Evolutionary conservation across 148 eudicot genomes (phyloP).

Genomic region (Mesembryanthemum crystallinum): DNA sequence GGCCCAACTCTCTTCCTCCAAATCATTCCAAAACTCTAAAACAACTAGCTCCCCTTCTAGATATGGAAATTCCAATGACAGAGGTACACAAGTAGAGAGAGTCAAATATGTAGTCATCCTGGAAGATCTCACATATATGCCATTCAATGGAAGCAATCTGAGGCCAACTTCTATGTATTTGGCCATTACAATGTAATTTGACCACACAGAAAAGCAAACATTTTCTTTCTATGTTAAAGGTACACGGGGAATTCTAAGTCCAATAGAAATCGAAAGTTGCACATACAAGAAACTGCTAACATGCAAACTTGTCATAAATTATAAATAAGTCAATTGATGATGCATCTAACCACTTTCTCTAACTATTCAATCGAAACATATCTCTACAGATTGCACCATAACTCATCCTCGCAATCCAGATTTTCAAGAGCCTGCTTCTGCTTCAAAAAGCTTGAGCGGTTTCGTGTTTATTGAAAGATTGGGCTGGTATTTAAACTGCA

Average conservation of each 20-base stretch:
- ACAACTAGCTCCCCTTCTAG: too few relatives aligned
- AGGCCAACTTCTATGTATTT: background rate
- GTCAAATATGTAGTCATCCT: too few relatives aligned
- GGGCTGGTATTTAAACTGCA: slow-evolving; percentile 10
- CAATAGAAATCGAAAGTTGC: background rate
- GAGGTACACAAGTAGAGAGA: too few relatives aligned
- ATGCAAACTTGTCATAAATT: too few relatives aligned
- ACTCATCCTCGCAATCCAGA: slow-evolving; percentile 30
- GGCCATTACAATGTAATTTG: background rate
- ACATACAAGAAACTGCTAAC: background rate
- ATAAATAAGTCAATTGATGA: too few relatives aligned
- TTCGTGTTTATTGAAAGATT: slow-evolving; percentile 11
- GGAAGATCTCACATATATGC: background rate
- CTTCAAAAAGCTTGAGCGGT: slow-evolving; percentile 1
- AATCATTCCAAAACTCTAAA: too few relatives aligned
- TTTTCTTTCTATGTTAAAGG: background rate
- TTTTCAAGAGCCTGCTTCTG: slow-evolving; percentile 15
- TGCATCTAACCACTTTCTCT: background rate
- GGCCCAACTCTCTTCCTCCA: too few relatives aligned
- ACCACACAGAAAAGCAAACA: too few relatives aligned
- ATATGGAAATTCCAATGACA: too few relatives aligned
- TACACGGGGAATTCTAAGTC: background rate
- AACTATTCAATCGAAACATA: background rate
- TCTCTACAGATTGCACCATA: slow-evolving; percentile 4
- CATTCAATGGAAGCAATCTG: background rate